These are phyloP conservation scores for Agrocybe praecox DNA, from an alignment of 768 basidiomycete species.

Conservation along the genomic window DNA sequence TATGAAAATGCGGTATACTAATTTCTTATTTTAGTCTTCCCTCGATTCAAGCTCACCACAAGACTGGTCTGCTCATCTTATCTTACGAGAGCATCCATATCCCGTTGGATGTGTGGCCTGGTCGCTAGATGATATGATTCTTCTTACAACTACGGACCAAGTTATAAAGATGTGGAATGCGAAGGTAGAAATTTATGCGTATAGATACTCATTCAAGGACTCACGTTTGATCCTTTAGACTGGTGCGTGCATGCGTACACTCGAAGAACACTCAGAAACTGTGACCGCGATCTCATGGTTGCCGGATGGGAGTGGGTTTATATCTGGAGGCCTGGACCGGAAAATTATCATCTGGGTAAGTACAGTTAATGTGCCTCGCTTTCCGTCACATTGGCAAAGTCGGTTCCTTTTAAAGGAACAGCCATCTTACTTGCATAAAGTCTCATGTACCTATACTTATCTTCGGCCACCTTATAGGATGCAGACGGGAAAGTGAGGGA, in stretches of 20 bases:
- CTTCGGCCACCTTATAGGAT: conserved; percentile 49
- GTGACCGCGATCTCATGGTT: conserved; percentile 89
- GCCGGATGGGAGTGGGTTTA: conserved; percentile 86
- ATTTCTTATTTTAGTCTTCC: conserved; percentile 29
- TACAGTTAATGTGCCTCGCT: conserved; percentile 4
- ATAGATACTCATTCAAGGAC: conserved; percentile 2
- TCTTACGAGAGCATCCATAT: conserved; percentile 77
- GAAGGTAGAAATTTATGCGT: conserved; percentile 54
- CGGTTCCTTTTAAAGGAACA: conserved; percentile 7
- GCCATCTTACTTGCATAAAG: conserved; percentile 12
- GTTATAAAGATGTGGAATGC: conserved; percentile 89
- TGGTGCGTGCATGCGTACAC: conserved; percentile 65
- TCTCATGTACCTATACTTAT: conserved; percentile 13
- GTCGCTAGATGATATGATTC: conserved; percentile 85
- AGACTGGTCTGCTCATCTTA: conserved; percentile 61
- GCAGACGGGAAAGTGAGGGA: conserved; percentile 72
- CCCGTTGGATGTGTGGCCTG: conserved; percentile 84
- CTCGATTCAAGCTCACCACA: conserved; percentile 50
- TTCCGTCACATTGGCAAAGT: conserved; percentile 4
- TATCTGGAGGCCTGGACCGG: conserved; percentile 87
- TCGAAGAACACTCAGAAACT: conserved; percentile 76
- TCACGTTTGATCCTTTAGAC: conserved; percentile 48
- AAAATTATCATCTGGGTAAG: conserved; percentile 84
- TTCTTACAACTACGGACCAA: conserved; percentile 84
- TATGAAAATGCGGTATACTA: conserved; percentile 12